Base-by-base conservation (phyloP, 306 rosid genomes). In the Rosa lucieae region DNA sequence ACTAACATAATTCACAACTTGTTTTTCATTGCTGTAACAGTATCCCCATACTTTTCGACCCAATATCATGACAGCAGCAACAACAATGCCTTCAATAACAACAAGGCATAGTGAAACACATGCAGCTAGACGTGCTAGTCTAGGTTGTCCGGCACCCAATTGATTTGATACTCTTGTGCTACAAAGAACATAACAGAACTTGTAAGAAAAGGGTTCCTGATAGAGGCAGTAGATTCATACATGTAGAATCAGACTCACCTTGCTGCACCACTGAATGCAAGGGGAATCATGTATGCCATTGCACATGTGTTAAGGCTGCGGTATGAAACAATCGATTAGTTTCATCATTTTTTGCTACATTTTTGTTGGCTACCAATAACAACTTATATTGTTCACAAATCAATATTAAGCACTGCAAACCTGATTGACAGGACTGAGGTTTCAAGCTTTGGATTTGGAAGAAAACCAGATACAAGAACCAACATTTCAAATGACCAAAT, bases 101-200 rank as follows among this genome's bases (percentile, higher is more conserved):
- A 83, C 86, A 78, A 74, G 73, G 26, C 51, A 79, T 20, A 81
- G 12, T 17, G 86, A 79, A 71, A 85, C 84, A n/a, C 77, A 55
- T 10, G 62, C 66, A 2, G 89, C 76, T 66, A 79, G 72, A 37
- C 71, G 49, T 20, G 91, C 83, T 3, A 80, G 70, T 71, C 20
- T 52, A 9, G 87, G 72, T 43, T 83, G 65, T 43, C 91, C 76
- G 7, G 77, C 89, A 18, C 91, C 91, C 63, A 88, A 67, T 63
- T 81, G 84, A 65, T 85, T 88, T 2, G 89, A 88, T 20, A 88
- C 87, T 70, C 89, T 81, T 42, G 79, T 75, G 78, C 89, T 88
- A 73, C 18, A 10, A 52, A 52, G 8, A 23, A 3, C 13, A 53
- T 8, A 32, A 23, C 62, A 8, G 21, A 35, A 12, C 17, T 6